A percentile compares a stretch with the other conserved stretches of the same genome.
Evolutionary conservation across 352 stramenopile species (phyloP).

Genomic region (Blastocystis sp.): DNA sequence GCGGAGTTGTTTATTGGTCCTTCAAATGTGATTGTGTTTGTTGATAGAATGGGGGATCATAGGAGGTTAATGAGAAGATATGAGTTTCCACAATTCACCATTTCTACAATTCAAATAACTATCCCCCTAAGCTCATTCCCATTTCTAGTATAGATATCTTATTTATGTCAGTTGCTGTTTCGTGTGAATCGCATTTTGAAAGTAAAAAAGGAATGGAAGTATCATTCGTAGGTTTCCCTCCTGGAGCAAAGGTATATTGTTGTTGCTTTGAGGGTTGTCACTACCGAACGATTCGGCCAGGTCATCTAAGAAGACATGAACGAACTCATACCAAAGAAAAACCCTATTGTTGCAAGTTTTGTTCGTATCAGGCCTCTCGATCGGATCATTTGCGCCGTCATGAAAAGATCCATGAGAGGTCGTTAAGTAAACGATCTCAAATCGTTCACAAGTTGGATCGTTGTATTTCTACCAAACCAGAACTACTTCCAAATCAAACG

Average conservation of each 20-base stretch:
- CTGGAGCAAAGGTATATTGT: not conserved
- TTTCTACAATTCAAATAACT: no score
- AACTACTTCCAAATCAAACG: not conserved
- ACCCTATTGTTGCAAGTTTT: constrained; percentile 43
- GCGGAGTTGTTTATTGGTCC: not conserved
- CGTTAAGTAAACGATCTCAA: not conserved
- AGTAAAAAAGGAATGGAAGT: no score
- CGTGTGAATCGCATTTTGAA: not conserved
- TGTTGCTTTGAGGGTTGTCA: constrained; percentile 41
- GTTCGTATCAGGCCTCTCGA: constrained; percentile 35
- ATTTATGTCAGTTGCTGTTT: not conserved
- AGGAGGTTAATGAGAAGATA: not conserved
- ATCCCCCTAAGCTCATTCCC: no score
- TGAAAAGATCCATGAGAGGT: constrained; percentile 37
- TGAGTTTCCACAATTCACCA: not conserved
- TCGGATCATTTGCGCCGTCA: constrained; percentile 54
- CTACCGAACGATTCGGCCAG: constrained; percentile 54
- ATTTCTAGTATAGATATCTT: not conserved
- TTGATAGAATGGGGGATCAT: not conserved
- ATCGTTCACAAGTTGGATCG: not conserved
- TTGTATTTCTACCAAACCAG: not conserved
- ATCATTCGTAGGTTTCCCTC: not conserved
- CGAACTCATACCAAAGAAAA: constrained; percentile 62
- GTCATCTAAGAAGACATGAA: constrained; percentile 57
- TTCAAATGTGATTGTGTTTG: constrained; percentile 19